Percentiles rank a stretch among this genome's conserved stretches.
These are phyloP conservation scores for Penicillium palitans DNA, from an alignment of 2,329 filamentous ascomycete species.

Conservation along the genomic window DNA sequence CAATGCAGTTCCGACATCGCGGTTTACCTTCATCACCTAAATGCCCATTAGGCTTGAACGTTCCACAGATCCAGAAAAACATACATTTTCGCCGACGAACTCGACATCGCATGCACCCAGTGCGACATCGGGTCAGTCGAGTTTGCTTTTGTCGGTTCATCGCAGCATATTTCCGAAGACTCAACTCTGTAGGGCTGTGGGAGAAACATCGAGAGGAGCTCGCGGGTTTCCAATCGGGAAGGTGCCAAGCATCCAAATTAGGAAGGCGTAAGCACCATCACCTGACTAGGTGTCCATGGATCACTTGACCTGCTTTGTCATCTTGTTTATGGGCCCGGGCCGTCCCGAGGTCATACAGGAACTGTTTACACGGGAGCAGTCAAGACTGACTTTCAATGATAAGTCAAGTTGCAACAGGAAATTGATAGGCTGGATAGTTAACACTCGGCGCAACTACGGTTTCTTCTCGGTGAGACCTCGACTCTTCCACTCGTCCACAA, in stretches of 20 bases:
- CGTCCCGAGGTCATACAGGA: neutral
- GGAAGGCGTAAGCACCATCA: constrained; percentile 21
- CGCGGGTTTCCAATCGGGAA: constrained; percentile 1
- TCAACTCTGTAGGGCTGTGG: neutral
- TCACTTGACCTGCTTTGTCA: neutral
- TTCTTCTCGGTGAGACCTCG: neutral
- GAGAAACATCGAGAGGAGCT: neutral
- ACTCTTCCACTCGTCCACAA: constrained; percentile 28
- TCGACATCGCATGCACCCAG: too few relatives aligned
- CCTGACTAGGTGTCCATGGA: neutral
- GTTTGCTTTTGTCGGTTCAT: too few relatives aligned
- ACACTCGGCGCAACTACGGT: neutral
- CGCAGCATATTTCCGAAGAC: neutral
- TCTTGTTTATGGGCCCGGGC: neutral
- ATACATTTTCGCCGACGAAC: too few relatives aligned
- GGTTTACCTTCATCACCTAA: too few relatives aligned
- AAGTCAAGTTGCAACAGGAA: neutral
- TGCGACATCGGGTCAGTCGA: too few relatives aligned
- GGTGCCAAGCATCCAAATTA: constrained; percentile 10
- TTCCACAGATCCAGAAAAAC: too few relatives aligned
- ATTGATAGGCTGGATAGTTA: neutral
- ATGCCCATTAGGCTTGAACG: too few relatives aligned
- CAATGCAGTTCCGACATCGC: too few relatives aligned
- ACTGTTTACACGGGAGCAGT: neutral
- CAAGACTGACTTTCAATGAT: neutral